A percentile compares a stretch with the other conserved stretches of the same genome.
These are phyloP conservation scores for Fusarium poae DNA, from an alignment of 2,329 filamentous ascomycete genomes.

Conservation along the genomic window DNA sequence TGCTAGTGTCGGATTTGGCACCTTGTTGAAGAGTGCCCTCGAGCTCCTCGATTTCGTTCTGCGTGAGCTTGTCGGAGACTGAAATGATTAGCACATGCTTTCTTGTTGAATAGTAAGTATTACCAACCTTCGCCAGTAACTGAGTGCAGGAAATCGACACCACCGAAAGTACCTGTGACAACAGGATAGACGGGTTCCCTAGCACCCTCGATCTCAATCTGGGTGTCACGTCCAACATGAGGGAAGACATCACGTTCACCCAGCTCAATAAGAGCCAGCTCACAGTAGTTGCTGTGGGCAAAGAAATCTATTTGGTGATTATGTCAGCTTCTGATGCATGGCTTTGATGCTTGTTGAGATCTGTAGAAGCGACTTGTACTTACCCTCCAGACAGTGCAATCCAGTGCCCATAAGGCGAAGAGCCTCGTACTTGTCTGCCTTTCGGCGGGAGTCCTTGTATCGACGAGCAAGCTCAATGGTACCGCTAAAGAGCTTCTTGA, in stretches of 20 bases:
- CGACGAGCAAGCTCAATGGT: slow-evolving; percentile 84
- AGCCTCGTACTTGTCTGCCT: slow-evolving; percentile 86
- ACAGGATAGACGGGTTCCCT: slow-evolving; percentile 79
- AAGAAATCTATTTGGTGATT: slow-evolving; percentile 74
- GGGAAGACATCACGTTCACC: slow-evolving; percentile 87
- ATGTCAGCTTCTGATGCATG: slow-evolving; percentile 23
- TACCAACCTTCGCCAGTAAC: slow-evolving; percentile 75
- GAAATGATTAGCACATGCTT: slow-evolving; percentile 27
- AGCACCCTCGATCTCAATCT: slow-evolving; percentile 76
- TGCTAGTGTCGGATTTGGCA: slow-evolving; percentile 74
- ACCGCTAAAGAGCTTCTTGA: slow-evolving; percentile 78
- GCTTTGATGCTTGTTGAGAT: not conserved
- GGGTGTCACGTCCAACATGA: slow-evolving; percentile 83
- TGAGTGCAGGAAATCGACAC: slow-evolving; percentile 93
- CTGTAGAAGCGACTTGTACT: slow-evolving; percentile 27
- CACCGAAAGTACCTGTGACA: slow-evolving; percentile 92
- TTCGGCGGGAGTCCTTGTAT: slow-evolving; percentile 70
- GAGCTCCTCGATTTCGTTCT: slow-evolving; percentile 90
- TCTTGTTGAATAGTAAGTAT: not conserved
- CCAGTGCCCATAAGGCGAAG: slow-evolving; percentile 88
- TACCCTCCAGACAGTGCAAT: slow-evolving; percentile 86
- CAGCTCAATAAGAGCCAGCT: slow-evolving; percentile 88
- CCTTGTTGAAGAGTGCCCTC: slow-evolving; percentile 82
- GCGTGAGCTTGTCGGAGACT: slow-evolving; percentile 89
- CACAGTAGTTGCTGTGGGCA: slow-evolving; percentile 93